A percentile compares a stretch with the other conserved stretches of the same genome.
phyloP scores from a whole-genome alignment of 108 stramenopile species.

The Nannochloropsis oceanica region DNA sequence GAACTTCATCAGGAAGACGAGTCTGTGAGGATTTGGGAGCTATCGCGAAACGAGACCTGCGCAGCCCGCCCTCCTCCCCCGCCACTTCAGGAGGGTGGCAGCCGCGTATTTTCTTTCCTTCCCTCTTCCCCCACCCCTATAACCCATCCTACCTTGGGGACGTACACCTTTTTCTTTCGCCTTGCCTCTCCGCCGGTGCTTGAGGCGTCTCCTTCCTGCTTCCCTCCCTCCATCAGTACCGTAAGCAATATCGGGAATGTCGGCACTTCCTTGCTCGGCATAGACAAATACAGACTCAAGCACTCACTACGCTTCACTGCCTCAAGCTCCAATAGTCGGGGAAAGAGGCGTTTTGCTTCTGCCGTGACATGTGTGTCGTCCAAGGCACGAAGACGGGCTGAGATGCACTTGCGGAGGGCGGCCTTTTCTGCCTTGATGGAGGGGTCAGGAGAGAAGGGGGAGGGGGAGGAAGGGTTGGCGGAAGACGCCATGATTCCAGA shows the following conservation, averaged over 20 bases:
- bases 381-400: neutral
- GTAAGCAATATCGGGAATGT: conserved; percentile 1
- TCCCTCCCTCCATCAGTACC: neutral
- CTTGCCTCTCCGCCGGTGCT: neutral
- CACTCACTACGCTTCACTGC: neutral
- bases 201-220: neutral
- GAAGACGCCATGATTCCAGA: too few species aligned
- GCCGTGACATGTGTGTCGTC: neutral
- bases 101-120: too few species aligned
- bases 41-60: neutral
- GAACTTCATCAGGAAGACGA: neutral
- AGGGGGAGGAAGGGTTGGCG: too few species aligned
- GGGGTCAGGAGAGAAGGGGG: too few species aligned
- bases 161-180: conserved; percentile 13
- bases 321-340: neutral
- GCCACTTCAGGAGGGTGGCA: too few species aligned
- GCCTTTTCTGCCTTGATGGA: neutral
- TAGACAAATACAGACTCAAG: conserved; percentile 20
- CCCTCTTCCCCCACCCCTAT: neutral
- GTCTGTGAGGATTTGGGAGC: neutral
- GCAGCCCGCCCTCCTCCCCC: neutral
- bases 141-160: conserved; percentile 14
- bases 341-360: neutral
- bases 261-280: conserved; percentile 12
- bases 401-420: conserved; percentile 5